phyloP scores from a whole-genome alignment of 2,329 filamentous ascomycete species.

The Trichoderma sp. region DNA sequence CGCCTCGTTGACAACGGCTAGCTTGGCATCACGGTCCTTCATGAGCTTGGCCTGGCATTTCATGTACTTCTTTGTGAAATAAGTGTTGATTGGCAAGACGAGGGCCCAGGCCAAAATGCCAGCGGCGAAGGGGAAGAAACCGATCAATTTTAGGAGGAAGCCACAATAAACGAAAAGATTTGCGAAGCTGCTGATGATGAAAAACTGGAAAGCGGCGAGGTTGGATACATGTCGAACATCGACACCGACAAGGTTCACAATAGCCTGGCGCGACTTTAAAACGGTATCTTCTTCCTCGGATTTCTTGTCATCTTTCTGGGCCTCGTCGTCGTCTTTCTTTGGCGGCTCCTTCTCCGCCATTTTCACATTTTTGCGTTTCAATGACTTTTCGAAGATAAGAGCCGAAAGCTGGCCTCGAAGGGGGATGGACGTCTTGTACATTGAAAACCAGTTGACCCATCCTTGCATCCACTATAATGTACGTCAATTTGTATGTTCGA shows the following conservation, averaged over 20 bases:
- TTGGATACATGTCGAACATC: constrained; percentile 68
- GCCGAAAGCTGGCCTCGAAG: constrained; percentile 68
- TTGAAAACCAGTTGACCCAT: constrained; percentile 65
- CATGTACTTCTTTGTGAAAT: constrained; percentile 62
- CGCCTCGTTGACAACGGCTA: constrained; percentile 73
- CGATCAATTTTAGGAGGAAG: constrained; percentile 67
- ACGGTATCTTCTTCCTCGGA: constrained; percentile 51
- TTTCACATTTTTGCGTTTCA: constrained; percentile 75
- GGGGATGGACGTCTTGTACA: constrained; percentile 60
- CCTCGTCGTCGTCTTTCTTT: constrained; percentile 26
- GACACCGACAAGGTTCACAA: constrained; percentile 76
- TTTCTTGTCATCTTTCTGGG: constrained; percentile 43
- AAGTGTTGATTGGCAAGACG: constrained; percentile 66
- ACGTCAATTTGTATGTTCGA: neutral
- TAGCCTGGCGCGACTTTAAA: constrained; percentile 58
- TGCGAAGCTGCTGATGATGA: constrained; percentile 60
- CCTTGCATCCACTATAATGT: constrained; percentile 54
- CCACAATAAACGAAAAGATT: constrained; percentile 63
- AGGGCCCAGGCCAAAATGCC: constrained; percentile 63
- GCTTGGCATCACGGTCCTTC: constrained; percentile 72
- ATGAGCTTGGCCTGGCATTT: constrained; percentile 66
- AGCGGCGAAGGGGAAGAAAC: constrained; percentile 65
- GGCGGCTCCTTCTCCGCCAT: constrained; percentile 50
- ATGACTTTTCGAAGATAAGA: constrained; percentile 72
- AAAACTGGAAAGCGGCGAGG: constrained; percentile 64